Evolutionary conservation across 2,329 filamentous ascomycete species (phyloP).

Genomic region (Curvularia sp.): DNA sequence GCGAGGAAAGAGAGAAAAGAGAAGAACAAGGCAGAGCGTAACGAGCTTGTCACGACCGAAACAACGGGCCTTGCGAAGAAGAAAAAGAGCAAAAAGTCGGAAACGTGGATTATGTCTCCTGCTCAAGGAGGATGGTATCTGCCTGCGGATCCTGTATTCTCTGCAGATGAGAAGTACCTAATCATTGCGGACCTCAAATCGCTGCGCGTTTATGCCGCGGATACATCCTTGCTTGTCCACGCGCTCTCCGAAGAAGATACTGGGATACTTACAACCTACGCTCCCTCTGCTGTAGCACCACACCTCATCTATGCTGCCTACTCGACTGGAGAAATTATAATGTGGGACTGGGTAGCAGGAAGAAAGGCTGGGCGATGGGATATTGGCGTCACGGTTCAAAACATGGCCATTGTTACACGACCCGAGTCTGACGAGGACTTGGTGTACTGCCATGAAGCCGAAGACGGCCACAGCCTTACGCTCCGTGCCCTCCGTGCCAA

Average conservation of each 20-base stretch:
- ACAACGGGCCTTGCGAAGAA: slow-evolving; percentile 23
- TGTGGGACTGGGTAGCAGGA: slow-evolving; percentile 66
- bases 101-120: slow-evolving; percentile 52
- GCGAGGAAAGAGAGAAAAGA: slow-evolving; percentile 20
- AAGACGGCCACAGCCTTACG: slow-evolving; percentile 51
- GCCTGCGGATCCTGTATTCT: slow-evolving; percentile 64
- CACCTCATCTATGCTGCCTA: slow-evolving; percentile 63
- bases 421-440: slow-evolving; percentile 43
- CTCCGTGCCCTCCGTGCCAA: slow-evolving; percentile 45
- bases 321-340: slow-evolving; percentile 58
- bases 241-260: slow-evolving; percentile 64
- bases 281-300: slow-evolving; percentile 59
- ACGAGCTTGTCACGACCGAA: slow-evolving; percentile 6
- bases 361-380: slow-evolving; percentile 55
- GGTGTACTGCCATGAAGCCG: slow-evolving; percentile 52
- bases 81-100: slow-evolving; percentile 28
- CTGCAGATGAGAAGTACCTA: slow-evolving; percentile 66
- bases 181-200: slow-evolving; percentile 77
- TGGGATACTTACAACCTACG: slow-evolving; percentile 58
- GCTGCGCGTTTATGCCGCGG: slow-evolving; percentile 80
- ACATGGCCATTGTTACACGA: slow-evolving; percentile 42
- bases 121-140: slow-evolving; percentile 63
- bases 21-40: slow-evolving; percentile 11
- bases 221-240: slow-evolving; percentile 80
- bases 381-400: slow-evolving; percentile 47